Conservation (phyloP, 495 filamentous ascomycete species). For the Cercophora newfieldiana region DNA sequence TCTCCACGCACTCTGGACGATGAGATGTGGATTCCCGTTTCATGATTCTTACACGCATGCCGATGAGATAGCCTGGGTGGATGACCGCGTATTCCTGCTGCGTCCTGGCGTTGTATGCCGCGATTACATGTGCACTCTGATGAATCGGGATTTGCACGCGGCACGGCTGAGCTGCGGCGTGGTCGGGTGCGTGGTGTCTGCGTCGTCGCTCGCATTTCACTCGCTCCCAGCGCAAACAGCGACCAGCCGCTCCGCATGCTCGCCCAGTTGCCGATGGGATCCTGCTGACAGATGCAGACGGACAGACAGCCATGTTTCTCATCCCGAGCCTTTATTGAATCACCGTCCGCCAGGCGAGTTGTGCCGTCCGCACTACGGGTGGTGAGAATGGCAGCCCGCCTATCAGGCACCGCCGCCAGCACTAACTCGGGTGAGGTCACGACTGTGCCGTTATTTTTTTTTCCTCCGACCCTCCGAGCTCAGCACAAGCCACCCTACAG, state of each 20-base stretch:
- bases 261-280: background rate
- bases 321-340: slow-evolving; percentile 4
- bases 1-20: background rate
- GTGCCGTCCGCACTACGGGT: background rate
- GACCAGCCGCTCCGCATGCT: background rate
- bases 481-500: background rate
- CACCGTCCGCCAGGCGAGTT: background rate
- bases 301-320: background rate
- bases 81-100: background rate
- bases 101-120: background rate
- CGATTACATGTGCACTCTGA: background rate
- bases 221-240: background rate
- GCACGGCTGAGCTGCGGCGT: background rate
- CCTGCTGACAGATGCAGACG: no score
- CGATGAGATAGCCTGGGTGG: background rate
- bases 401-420: background rate
- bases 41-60: slow-evolving; percentile 3
- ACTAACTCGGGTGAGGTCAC: background rate
- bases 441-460: slow-evolving; percentile 2
- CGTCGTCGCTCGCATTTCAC: background rate
- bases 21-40: background rate
- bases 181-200: background rate
- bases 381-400: background rate
- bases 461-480: slow-evolving; percentile 14
- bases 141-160: background rate